phyloP scores from a whole-genome alignment of 257 asterid species.

The Orobanche coerulescens region DNA sequence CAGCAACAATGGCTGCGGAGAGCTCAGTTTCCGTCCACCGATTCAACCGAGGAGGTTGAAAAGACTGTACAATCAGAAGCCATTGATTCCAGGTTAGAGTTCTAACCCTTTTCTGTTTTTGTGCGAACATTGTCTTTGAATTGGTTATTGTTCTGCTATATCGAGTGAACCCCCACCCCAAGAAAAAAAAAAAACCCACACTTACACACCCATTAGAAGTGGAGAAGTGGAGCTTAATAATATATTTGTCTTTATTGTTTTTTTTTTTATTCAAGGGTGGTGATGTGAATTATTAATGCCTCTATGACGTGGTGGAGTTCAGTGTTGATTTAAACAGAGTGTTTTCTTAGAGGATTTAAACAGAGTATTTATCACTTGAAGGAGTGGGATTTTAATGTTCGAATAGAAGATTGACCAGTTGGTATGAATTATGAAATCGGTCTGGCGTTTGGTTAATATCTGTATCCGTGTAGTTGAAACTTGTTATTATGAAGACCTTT shows the following conservation, averaged over 20 bases:
- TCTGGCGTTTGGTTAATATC: background rate
- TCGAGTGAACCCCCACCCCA: background rate
- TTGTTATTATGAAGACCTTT: background rate
- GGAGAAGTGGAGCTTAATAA: background rate
- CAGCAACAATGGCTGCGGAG: constrained; percentile 77
- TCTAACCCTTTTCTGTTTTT: background rate
- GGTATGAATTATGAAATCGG: background rate
- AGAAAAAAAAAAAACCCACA: no score
- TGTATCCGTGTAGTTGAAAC: background rate
- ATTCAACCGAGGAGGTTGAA: constrained; percentile 55
- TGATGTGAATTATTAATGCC: background rate
- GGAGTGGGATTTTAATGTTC: background rate
- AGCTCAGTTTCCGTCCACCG: constrained; percentile 40
- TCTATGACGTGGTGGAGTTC: constrained; percentile 7
- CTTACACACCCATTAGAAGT: no score
- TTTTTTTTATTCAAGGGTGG: background rate
- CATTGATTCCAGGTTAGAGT: constrained; percentile 50
- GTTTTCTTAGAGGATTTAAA: background rate
- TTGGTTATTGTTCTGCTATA: background rate
- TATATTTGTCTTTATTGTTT: background rate
- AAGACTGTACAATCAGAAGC: constrained; percentile 68
- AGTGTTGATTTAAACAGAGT: background rate
- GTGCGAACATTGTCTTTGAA: background rate
- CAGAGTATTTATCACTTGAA: no score
- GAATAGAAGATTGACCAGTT: background rate